phyloP scores from a whole-genome alignment of 768 basidiomycete genomes.

The Tephrocybe sp. region DNA sequence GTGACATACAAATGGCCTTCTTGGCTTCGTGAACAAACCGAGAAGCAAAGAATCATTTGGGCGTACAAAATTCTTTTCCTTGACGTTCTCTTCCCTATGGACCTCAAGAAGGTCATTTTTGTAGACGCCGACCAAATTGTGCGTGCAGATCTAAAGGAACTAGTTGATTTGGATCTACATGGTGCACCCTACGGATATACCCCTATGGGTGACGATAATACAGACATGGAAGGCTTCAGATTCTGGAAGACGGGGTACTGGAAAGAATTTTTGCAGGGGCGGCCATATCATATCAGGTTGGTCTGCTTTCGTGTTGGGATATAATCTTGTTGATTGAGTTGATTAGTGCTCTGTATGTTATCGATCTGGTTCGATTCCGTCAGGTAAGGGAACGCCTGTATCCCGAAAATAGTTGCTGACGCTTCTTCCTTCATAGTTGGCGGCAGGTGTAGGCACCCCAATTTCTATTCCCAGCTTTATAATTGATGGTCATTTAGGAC shows the following conservation, averaged over 20 bases:
- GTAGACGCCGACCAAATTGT: slow-evolving; percentile 99
- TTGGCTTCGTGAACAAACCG: slow-evolving; percentile 95
- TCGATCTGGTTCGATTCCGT: slow-evolving; percentile 94
- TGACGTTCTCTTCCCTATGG: slow-evolving; percentile 98
- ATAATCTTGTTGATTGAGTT: not conserved
- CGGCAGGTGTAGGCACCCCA: slow-evolving; percentile 44
- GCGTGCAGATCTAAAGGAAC: slow-evolving; percentile 90
- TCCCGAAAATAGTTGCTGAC: not conserved
- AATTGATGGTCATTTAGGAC: slow-evolving; percentile 47
- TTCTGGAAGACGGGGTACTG: slow-evolving; percentile 99
- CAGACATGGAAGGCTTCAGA: slow-evolving; percentile 95
- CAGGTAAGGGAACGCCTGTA: slow-evolving; percentile 50
- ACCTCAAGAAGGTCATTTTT: slow-evolving; percentile 98
- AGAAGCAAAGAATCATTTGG: slow-evolving; percentile 99
- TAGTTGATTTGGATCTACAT: slow-evolving; percentile 90
- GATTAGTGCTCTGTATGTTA: slow-evolving; percentile 87
- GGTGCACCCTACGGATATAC: slow-evolving; percentile 96
- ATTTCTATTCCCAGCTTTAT: not conserved
- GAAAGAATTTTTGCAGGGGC: slow-evolving; percentile 82
- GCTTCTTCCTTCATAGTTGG: slow-evolving; percentile 37
- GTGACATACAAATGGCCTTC: slow-evolving; percentile 99
- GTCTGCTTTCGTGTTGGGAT: slow-evolving; percentile 14
- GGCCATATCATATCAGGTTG: slow-evolving; percentile 94
- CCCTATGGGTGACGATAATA: slow-evolving; percentile 95
- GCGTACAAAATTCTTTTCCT: slow-evolving; percentile 99